Percentiles rank a stretch among this genome's conserved stretches.
Conservation (phyloP, 768 basidiomycete genomes). For the Kwoniella sp. region DNA sequence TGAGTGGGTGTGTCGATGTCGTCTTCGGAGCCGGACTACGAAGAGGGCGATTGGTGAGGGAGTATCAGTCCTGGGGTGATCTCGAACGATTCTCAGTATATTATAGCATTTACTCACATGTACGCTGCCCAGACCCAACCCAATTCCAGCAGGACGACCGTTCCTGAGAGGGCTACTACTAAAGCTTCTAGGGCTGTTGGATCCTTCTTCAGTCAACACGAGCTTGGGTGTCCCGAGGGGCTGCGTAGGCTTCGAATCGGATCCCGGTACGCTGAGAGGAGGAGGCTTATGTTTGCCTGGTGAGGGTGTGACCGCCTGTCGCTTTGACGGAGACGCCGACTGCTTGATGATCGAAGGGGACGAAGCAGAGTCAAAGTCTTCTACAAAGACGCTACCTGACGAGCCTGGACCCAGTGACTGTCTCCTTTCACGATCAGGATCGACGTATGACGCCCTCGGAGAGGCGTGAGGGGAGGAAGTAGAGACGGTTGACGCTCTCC, state of each 20-base stretch:
- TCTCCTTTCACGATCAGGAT: not conserved
- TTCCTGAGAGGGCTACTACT: conserved; percentile 21
- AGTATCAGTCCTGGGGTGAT: too few species aligned
- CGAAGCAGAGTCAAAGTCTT: conserved; percentile 11
- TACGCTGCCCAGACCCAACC: not conserved
- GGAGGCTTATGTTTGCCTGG: conserved; percentile 12
- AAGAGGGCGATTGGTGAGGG: not conserved
- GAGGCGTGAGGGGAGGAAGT: conserved; percentile 1
- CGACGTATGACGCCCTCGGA: conserved; percentile 5
- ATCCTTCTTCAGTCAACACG: conserved; percentile 43
- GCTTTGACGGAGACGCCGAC: conserved; percentile 5
- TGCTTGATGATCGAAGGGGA: not conserved
- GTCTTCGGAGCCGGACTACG: not conserved
- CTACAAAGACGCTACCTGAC: conserved; percentile 24
- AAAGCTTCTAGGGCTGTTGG: conserved; percentile 43
- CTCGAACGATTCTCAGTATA: not conserved
- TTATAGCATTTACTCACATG: not conserved
- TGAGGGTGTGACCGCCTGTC: conserved; percentile 12
- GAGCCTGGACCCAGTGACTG: not conserved
- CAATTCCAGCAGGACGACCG: not conserved
- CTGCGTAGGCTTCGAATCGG: conserved; percentile 5
- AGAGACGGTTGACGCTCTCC: conserved; percentile 7
- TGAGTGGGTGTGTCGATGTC: conserved; percentile 20
- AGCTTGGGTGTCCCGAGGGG: conserved; percentile 43
- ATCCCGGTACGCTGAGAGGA: conserved; percentile 18